Base-by-base conservation (phyloP, 139 green algal species). In the Microglena sp. region DNA sequence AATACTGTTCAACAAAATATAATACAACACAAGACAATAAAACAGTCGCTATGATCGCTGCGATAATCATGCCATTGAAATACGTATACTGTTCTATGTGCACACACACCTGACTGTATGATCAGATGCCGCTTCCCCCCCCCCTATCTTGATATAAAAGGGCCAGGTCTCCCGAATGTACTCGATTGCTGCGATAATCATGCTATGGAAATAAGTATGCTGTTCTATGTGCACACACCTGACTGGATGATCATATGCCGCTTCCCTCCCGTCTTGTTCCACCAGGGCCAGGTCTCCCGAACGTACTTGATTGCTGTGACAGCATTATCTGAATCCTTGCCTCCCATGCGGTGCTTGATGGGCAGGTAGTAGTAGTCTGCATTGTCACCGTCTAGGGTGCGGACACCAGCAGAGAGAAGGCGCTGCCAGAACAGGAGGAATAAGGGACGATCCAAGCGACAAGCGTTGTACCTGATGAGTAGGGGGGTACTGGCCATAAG, bases 291-390 rank as follows among this genome's bases (percentile, higher is more conserved):
- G 40, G 11, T 11, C 15, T 18, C 15, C 40, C 40, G 40, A 11
- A 50, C 40, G 40, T 50, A 50, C 40, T 50, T 18, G 40, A 50
- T 18, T 11, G 40, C 40, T 50, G 40, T 18, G 11, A 18, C 18
- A 11, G 40, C 40, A 18, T 50, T 50, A 18, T 18, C 18, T 11
- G 15, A 24, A 18, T 50, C 40, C 11, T 18, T 18, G 40, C 15
- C 40, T 24, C 40, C 40, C 40, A 50, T 50, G 40, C 40, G 40
- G 7, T 4, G 5, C 35, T 67, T 67, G 22, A 76, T 36, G 2
- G 70, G 70, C 0, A 77, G 22, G 35, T 63, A 67, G 70, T 67
- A 77, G 29, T 56, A 72, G 59, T 77, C 70, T 5, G 70, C 70
- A 29, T 21, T 6, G 29, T 72, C 58, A 1, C 70, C 70, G 24